These are phyloP conservation scores for Flagelloscypha sp. DNA, from an alignment of 768 basidiomycete genomes.

Conservation along the genomic window DNA sequence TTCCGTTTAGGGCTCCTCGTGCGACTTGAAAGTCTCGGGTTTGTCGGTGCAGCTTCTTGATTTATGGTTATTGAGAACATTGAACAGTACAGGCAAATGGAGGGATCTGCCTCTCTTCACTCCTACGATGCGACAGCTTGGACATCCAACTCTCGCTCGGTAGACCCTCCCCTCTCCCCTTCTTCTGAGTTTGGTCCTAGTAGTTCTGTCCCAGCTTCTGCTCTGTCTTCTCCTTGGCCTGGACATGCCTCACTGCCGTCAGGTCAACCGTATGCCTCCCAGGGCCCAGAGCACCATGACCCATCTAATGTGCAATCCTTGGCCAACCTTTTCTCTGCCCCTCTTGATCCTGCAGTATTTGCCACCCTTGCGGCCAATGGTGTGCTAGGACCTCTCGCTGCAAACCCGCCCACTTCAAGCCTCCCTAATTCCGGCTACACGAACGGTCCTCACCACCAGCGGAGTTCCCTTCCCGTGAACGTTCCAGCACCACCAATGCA, in stretches of 20 bases:
- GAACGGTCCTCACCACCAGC: slow-evolving; percentile 8
- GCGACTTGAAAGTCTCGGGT: too few relatives aligned
- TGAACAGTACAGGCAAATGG: too few relatives aligned
- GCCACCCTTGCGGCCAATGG: slow-evolving; percentile 55
- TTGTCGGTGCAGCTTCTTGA: too few relatives aligned
- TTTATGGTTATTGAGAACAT: too few relatives aligned
- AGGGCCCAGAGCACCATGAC: slow-evolving; percentile 1
- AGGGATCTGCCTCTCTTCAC: too few relatives aligned
- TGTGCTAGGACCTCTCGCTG: slow-evolving; percentile 35
- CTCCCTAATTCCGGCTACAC: slow-evolving; percentile 12
- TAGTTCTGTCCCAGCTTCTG: slow-evolving; percentile 23
- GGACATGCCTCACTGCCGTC: slow-evolving; percentile 19
- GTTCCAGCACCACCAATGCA: slow-evolving; percentile 3
- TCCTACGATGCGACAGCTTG: too few relatives aligned
- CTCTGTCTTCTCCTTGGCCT: slow-evolving; percentile 28
- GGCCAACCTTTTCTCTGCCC: slow-evolving; percentile 50
- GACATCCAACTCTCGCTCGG: too few relatives aligned
- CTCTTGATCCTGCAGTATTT: slow-evolving; percentile 53
- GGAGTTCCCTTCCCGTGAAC: slow-evolving; percentile 8
- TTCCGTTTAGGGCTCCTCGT: too few relatives aligned
- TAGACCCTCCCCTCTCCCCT: slow-evolving; percentile 16
- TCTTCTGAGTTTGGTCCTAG: slow-evolving; percentile 19
- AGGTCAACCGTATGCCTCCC: slow-evolving; percentile 15
- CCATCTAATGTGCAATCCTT: slow-evolving; percentile 31
- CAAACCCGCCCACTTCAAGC: slow-evolving; percentile 16